Evolutionary conservation across 2,329 filamentous ascomycete species (phyloP).

Genomic region (Fonsecaea pugnacius): DNA sequence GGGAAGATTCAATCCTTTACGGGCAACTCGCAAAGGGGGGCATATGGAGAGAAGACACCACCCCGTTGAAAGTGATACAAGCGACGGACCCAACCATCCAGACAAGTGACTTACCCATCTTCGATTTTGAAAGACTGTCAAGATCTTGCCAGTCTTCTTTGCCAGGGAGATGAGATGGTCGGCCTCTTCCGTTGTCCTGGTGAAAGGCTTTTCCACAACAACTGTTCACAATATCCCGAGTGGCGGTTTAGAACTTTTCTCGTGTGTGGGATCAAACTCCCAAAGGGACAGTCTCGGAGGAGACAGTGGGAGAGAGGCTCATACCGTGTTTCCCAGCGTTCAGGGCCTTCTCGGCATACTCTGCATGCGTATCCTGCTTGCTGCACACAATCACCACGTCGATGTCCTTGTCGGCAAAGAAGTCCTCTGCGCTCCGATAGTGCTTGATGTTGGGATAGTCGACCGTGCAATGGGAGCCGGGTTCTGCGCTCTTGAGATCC

Average conservation of each 20-base stretch:
- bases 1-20: background rate
- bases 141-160: conserved; percentile 54
- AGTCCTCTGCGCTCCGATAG: conserved; percentile 64
- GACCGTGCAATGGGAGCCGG: conserved; percentile 65
- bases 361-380: conserved; percentile 71
- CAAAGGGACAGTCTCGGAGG: background rate
- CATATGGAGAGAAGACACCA: too few relatives aligned
- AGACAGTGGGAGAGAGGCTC: conserved; percentile 9
- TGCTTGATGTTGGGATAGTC: conserved; percentile 69
- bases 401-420: conserved; percentile 68
- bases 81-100: background rate
- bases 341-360: conserved; percentile 67
- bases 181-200: conserved; percentile 71
- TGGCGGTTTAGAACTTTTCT: background rate
- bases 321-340: conserved; percentile 70
- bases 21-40: background rate
- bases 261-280: too few relatives aligned
- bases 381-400: conserved; percentile 75
- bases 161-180: conserved; percentile 64
- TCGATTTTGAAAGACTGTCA: conserved; percentile 74
- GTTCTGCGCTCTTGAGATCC: conserved; percentile 55
- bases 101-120: conserved; percentile 44
- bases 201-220: conserved; percentile 81
- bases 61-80: too few relatives aligned
- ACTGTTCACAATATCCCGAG: conserved; percentile 48